Evolutionary conservation across 116 monocot genomes (phyloP).

Genomic region (Cymodocea nodosa): DNA sequence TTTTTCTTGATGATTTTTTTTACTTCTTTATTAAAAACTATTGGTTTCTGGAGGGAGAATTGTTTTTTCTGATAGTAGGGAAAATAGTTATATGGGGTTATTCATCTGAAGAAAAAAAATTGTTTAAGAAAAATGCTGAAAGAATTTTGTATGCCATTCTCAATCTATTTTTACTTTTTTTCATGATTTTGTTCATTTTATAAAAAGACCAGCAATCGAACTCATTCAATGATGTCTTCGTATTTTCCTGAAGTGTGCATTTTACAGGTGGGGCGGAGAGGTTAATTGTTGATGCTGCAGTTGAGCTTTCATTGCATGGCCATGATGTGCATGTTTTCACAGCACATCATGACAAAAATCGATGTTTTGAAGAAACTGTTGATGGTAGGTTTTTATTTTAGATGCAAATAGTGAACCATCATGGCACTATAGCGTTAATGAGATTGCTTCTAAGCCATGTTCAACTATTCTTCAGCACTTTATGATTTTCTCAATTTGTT

Average conservation of each 20-base stretch:
- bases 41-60: too few relatives aligned
- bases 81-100: too few relatives aligned
- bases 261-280: slow-evolving; percentile 93
- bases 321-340: slow-evolving; percentile 86
- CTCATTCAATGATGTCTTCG: too few relatives aligned
- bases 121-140: too few relatives aligned
- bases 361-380: slow-evolving; percentile 91
- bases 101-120: too few relatives aligned
- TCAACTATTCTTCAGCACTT: too few relatives aligned
- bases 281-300: slow-evolving; percentile 89
- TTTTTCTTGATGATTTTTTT: too few relatives aligned
- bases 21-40: too few relatives aligned
- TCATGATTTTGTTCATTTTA: neutral
- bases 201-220: neutral
- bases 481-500: too few relatives aligned
- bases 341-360: slow-evolving; percentile 74
- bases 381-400: slow-evolving; percentile 28
- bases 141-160: too few relatives aligned
- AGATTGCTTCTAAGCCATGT: too few relatives aligned
- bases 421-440: neutral
- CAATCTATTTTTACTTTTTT: neutral
- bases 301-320: slow-evolving; percentile 69
- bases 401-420: neutral
- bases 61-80: too few relatives aligned
- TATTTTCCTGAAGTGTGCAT: neutral